phyloP scores from a whole-genome alignment of 2,329 filamentous ascomycete species.

The Drechslera avenae region DNA sequence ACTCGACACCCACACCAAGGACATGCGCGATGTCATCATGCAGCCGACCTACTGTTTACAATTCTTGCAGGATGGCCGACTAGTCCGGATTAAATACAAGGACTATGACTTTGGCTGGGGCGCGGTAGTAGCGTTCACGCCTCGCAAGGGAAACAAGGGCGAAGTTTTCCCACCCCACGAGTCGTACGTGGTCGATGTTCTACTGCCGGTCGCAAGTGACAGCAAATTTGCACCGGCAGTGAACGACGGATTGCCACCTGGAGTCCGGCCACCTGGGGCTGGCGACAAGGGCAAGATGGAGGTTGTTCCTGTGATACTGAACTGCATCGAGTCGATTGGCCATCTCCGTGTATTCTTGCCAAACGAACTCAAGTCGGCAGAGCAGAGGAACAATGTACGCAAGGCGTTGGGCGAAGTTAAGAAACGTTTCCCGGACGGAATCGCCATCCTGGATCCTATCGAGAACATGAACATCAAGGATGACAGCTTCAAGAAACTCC shows the following conservation, averaged over 20 bases:
- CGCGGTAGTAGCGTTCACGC: constrained; percentile 75
- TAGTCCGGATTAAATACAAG: constrained; percentile 82
- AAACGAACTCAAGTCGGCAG: constrained; percentile 69
- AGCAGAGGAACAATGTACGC: constrained; percentile 71
- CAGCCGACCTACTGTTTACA: constrained; percentile 85
- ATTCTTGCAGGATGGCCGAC: constrained; percentile 84
- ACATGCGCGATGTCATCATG: constrained; percentile 90
- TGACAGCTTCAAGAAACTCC: constrained; percentile 88
- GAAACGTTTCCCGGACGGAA: constrained; percentile 87
- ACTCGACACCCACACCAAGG: constrained; percentile 79
- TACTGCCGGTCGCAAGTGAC: constrained; percentile 67
- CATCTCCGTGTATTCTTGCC: constrained; percentile 85
- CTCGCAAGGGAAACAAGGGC: constrained; percentile 69
- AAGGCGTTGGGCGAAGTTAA: constrained; percentile 78
- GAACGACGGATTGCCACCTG: constrained; percentile 68
- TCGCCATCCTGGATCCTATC: constrained; percentile 87
- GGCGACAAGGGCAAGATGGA: constrained; percentile 75
- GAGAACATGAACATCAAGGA: constrained; percentile 96
- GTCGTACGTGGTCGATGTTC: constrained; percentile 80
- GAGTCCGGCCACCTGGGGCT: constrained; percentile 63
- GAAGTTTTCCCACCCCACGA: constrained; percentile 74
- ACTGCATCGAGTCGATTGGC: constrained; percentile 81
- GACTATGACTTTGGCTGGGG: constrained; percentile 94
- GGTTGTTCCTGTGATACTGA: constrained; percentile 83
- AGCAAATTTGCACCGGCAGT: constrained; percentile 62